Evolutionary conservation across 2,329 filamentous ascomycete species (phyloP).

Genomic region (Hypoxylon rubiginosum): DNA sequence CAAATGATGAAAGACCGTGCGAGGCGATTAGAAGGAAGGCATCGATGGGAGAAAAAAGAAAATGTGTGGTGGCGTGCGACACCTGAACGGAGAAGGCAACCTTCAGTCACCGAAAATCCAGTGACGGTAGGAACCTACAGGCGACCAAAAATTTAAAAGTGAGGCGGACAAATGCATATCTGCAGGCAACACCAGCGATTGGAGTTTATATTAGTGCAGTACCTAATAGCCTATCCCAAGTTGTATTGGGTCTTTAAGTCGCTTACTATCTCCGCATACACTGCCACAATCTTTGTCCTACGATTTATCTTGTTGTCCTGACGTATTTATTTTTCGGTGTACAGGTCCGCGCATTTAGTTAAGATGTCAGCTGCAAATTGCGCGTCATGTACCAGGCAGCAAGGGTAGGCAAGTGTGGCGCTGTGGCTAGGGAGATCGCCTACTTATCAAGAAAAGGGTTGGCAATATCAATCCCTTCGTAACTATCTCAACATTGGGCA

Average conservation of each 20-base stretch:
- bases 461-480: no score
- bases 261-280: conserved; percentile 23
- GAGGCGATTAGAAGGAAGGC: conserved; percentile 10
- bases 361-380: not conserved
- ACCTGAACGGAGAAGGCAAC: conserved; percentile 29
- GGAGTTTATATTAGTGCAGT: conserved; percentile 16
- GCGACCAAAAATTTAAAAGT: conserved; percentile 31
- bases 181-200: conserved; percentile 11
- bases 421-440: not conserved
- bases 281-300: conserved; percentile 36
- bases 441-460: not conserved
- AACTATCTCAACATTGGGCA: not conserved
- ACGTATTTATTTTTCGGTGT: conserved; percentile 8
- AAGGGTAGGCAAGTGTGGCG: not conserved
- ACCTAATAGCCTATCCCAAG: conserved; percentile 5
- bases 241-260: conserved; percentile 16
- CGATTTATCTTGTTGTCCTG: not conserved
- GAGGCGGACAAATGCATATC: conserved; percentile 40
- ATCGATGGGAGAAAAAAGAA: conserved; percentile 16
- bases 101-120: conserved; percentile 21
- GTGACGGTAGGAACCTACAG: conserved; percentile 11
- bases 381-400: not conserved
- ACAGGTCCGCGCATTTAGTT: not conserved
- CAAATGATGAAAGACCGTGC: conserved; percentile 7
- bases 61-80: conserved; percentile 12